Evolutionary conservation across 495 filamentous ascomycete species (phyloP), one percentile per base, ranked within the genome.

Genomic region (Neurospora africana): DNA sequence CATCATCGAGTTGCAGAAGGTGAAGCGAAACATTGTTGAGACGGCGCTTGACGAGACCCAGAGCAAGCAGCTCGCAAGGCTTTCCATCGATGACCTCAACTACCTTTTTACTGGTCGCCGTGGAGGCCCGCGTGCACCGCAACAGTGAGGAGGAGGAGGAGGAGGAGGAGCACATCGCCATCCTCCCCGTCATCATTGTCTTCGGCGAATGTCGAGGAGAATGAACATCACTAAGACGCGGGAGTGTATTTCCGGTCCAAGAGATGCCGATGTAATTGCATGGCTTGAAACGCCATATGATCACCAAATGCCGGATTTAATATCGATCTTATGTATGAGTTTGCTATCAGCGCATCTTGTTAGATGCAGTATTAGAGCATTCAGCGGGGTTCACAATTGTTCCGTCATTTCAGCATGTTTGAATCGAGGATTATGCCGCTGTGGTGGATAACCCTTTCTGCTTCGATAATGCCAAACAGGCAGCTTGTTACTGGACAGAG

Each of bases 41-140:
- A 85, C 88, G 4, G 95, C 94, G 19, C 86, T 99, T 9, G 93
- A 97, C 77, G 93, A 97, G 80, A 90, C 89, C 30, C 90, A 89
- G 37, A 86, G 85, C 33, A 86, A 88, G 76, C 88, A 84, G 53
- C 83, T 94, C 15, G 85, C 86, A 9, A 83, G 91, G 11, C 78
- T 97, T 36, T 86, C 86, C 44, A 76, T 85, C 4, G 78, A 82
- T 30, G 91, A 97, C 76, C 81, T 97, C 53, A 88, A 84, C 36
- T 93, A 88, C 75, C 81, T 95, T 67, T 95, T 95, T 75, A 91
- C 90, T 71, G 58, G 78, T 10, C 69, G 41, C 27, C 53, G 53
- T 65, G 13, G 53, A 33, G 53, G 53, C 21, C 1, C 9, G n/a
- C 47, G 47, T 33, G 53, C 23, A 17, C 15, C 17, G 15, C 11